Evolutionary conservation across 257 asterid genomes (phyloP).

Genomic region (Gentiana straminea): DNA sequence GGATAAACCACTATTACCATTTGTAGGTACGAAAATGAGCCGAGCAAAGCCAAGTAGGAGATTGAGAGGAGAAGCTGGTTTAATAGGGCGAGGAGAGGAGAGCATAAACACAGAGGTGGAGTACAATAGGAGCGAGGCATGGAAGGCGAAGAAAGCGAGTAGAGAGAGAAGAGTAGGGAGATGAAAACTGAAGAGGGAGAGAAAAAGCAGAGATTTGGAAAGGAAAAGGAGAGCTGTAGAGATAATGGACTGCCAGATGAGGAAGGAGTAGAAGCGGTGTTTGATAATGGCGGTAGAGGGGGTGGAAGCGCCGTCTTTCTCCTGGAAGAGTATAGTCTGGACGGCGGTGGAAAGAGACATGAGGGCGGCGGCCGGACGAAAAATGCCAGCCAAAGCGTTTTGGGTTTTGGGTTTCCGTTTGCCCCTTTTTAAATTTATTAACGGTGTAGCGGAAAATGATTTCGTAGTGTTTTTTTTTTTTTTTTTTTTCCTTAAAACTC

Average conservation of each 20-base stretch:
- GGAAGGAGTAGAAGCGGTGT: constrained; percentile 67
- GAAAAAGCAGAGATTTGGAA: constrained; percentile 46
- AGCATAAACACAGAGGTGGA: constrained; percentile 53
- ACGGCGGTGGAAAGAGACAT: constrained; percentile 44
- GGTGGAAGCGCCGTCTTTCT: constrained; percentile 38
- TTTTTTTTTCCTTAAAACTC: too few relatives aligned
- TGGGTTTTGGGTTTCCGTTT: constrained; percentile 3
- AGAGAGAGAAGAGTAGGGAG: constrained; percentile 24
- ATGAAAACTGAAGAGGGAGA: constrained; percentile 32
- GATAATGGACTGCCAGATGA: constrained; percentile 72
- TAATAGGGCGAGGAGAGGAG: constrained; percentile 54
- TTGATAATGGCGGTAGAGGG: constrained; percentile 32
- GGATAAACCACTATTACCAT: constrained; percentile 21
- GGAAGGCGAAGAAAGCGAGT: constrained; percentile 47
- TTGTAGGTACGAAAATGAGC: constrained; percentile 37
- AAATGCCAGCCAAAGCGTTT: constrained; percentile 2
- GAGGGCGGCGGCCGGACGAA: constrained; percentile 7
- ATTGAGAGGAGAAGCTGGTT: constrained; percentile 49
- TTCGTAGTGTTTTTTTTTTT: too few relatives aligned
- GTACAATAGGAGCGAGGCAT: constrained; percentile 37
- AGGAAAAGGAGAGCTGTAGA: constrained; percentile 47
- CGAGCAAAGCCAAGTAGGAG: constrained; percentile 36
- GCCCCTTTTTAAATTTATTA: background rate
- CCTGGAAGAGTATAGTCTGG: constrained; percentile 45
- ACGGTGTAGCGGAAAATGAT: too few relatives aligned